A percentile compares a stretch with the other conserved stretches of the same genome.
phyloP scores from a whole-genome alignment of 441 rosid genomes.

The Adansonia grandidieri region DNA sequence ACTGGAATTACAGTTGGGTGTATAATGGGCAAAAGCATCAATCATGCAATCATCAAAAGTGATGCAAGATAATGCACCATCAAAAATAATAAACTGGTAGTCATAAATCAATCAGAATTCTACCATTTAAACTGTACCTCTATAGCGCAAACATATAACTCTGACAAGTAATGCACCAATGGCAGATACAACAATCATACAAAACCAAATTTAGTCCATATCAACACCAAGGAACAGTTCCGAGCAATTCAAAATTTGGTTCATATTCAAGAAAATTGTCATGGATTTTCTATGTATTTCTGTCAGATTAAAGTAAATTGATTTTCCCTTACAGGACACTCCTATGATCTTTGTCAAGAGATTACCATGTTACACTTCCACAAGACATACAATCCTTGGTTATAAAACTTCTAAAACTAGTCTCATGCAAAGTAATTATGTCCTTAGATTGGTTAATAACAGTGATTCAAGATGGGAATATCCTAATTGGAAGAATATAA shows the following conservation, averaged over 20 bases:
- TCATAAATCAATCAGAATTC: neutral
- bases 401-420: constrained; percentile 3
- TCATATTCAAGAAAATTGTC: constrained; percentile 1
- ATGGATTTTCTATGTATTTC: constrained; percentile 7
- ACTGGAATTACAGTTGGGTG: constrained; percentile 73
- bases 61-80: constrained; percentile 19
- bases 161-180: constrained; percentile 1
- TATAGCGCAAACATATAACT: constrained; percentile 1
- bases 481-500: constrained; percentile 3
- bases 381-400: neutral
- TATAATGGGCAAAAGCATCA: constrained; percentile 28
- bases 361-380: neutral
- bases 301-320: neutral
- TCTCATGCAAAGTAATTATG: constrained; percentile 17
- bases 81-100: constrained; percentile 15
- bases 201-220: constrained; percentile 9
- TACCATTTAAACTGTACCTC: constrained; percentile 10
- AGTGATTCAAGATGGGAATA: constrained; percentile 2
- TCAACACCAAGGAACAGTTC: neutral
- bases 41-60: constrained; percentile 12
- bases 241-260: neutral
- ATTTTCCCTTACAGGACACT: constrained; percentile 1
- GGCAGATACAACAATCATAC: neutral
- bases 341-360: neutral
- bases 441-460: neutral